phyloP scores from a whole-genome alignment of 1,139 yeast genomes.

The Pichia terricola region DNA sequence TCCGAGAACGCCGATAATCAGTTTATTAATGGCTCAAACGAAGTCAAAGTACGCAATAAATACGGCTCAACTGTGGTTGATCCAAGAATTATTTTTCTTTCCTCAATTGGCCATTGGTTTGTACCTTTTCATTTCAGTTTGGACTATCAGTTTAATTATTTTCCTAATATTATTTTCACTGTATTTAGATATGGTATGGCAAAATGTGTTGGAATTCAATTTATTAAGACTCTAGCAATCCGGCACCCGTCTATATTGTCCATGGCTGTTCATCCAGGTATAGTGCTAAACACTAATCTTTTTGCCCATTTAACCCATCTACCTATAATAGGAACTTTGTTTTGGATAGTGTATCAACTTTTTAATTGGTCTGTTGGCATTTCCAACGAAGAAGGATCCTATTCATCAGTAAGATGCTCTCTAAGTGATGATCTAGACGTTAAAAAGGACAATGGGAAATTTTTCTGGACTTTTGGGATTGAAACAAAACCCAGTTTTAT shows the following conservation, averaged over 20 bases:
- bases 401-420: conserved; percentile 57
- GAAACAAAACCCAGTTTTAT: conserved; percentile 46
- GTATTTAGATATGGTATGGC: conserved; percentile 77
- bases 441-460: conserved; percentile 59
- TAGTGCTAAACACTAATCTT: conserved; percentile 69
- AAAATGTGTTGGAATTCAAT: conserved; percentile 73
- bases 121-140: conserved; percentile 43
- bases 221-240: conserved; percentile 54
- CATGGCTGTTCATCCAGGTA: conserved; percentile 75
- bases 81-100: conserved; percentile 57
- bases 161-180: conserved; percentile 61
- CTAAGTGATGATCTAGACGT: conserved; percentile 42
- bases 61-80: conserved; percentile 14
- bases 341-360: conserved; percentile 60
- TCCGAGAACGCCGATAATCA: conserved; percentile 20
- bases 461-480: conserved; percentile 51
- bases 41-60: conserved; percentile 3
- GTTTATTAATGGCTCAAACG: not conserved
- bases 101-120: conserved; percentile 62
- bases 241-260: conserved; percentile 59
- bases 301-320: conserved; percentile 68
- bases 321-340: conserved; percentile 65
- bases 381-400: conserved; percentile 60
- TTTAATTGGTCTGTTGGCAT: conserved; percentile 66
- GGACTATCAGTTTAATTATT: conserved; percentile 42